Evolutionary conservation across 192 early-diverging fungal genomes (phyloP).

Genomic region (Coemansia sp.): DNA sequence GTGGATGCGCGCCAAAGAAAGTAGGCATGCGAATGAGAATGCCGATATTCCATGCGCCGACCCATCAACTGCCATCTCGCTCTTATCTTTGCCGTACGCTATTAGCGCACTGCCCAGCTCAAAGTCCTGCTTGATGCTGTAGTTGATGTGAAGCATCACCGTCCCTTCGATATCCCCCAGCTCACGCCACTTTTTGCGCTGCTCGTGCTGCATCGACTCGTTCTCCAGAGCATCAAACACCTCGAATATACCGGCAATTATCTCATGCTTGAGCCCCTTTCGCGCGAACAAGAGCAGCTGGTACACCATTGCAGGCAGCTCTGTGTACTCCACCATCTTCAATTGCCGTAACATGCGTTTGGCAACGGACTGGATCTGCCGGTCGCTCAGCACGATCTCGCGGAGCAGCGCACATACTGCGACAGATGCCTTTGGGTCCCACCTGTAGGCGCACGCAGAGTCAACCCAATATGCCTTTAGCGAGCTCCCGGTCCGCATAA

Average conservation of each 20-base stretch:
- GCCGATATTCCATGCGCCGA: conserved; percentile 44
- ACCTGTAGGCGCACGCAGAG: conserved; percentile 39
- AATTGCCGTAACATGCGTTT: conserved; percentile 42
- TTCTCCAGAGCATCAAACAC: conserved; percentile 63
- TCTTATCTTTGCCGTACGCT: conserved; percentile 57
- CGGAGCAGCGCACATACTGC: conserved; percentile 37
- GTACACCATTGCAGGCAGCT: conserved; percentile 68
- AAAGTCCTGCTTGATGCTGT: conserved; percentile 75
- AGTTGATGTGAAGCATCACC: conserved; percentile 72
- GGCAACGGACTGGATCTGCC: conserved; percentile 19
- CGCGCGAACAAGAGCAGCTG: conserved; percentile 68
- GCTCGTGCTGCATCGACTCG: neutral
- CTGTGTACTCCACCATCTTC: conserved; percentile 23
- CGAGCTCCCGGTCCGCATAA: conserved; percentile 33
- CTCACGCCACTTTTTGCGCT: conserved; percentile 25
- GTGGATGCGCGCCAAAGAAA: conserved; percentile 70
- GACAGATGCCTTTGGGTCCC: conserved; percentile 35
- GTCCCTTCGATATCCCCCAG: conserved; percentile 66
- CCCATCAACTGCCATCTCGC: conserved; percentile 40
- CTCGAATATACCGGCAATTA: conserved; percentile 58
- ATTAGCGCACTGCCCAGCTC: conserved; percentile 44
- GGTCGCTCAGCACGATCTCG: conserved; percentile 27
- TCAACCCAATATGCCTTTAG: conserved; percentile 52
- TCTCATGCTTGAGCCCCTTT: conserved; percentile 62
- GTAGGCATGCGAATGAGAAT: conserved; percentile 68